Evolutionary conservation across 306 rosid species (phyloP).

Genomic region (Vicia sativa): DNA sequence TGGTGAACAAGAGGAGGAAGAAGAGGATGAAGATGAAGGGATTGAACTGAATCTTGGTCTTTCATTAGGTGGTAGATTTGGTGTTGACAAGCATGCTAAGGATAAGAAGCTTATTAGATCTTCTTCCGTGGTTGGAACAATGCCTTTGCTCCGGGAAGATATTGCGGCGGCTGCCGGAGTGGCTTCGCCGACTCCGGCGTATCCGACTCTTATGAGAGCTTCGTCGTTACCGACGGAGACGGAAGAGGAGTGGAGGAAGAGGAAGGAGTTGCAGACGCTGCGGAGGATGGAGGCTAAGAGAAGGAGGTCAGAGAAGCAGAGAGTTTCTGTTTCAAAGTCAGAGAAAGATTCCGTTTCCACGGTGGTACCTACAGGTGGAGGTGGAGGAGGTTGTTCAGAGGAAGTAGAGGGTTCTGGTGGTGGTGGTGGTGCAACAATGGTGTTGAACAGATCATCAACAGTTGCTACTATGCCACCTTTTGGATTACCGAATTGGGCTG

Average conservation of each 20-base stretch:
- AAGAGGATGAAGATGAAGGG: conserved; percentile 45
- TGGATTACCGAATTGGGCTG: conserved; percentile 49
- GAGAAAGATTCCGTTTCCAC: conserved; percentile 45
- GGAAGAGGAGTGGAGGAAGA: conserved; percentile 93
- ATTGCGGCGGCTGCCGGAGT: conserved; percentile 11
- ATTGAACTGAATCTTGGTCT: conserved; percentile 89
- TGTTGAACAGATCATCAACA: conserved; percentile 34
- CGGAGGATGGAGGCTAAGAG: conserved; percentile 91
- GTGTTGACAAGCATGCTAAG: conserved; percentile 68
- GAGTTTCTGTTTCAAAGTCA: conserved; percentile 44
- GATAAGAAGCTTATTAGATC: conserved; percentile 70
- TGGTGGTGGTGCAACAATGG: conserved; percentile 24
- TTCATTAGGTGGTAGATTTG: conserved; percentile 89
- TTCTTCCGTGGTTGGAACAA: conserved; percentile 70
- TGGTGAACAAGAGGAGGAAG: conserved; percentile 28
- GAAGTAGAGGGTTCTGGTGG: conserved; percentile 50
- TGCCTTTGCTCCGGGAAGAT: conserved; percentile 60
- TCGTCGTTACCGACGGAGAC: conserved; percentile 92
- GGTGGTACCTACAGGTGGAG: not conserved
- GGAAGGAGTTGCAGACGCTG: conserved; percentile 88
- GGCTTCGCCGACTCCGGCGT: conserved; percentile 40
- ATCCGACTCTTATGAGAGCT: conserved; percentile 53
- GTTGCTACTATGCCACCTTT: conserved; percentile 44
- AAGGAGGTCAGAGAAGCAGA: conserved; percentile 85
- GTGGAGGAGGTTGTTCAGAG: conserved; percentile 33